Evolutionary conservation across 495 filamentous ascomycete species (phyloP), one percentile per base, ranked within the genome.

Genomic region (Trichoderma virens): DNA sequence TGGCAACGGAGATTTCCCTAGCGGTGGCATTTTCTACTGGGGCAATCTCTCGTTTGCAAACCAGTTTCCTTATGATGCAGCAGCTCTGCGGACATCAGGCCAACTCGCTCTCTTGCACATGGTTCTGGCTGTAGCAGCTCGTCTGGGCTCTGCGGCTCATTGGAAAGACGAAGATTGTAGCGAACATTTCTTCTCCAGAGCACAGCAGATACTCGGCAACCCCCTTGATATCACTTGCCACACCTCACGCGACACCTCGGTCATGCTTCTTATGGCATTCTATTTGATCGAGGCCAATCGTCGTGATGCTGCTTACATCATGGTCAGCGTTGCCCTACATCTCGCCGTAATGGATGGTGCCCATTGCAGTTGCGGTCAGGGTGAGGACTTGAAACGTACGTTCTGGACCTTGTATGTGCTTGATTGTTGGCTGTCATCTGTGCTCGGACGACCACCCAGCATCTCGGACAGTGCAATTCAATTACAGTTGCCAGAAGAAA

Each of bases 321-420:
- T 66, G 45, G 67, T 79, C 62, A 69, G 69, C 59, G 69, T 70
- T 14, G 76, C 77, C 20, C 73, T 76, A 67, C 64, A 72, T 34
- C 62, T 75, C n/a, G 69, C 71, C 59, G 64, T 77, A 14, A 71
- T 71, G 64, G 69, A 74, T 51, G 77, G 77, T 27, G 47, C 73
- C n/a, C 72, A 80, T 62, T 67, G 69, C 35, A 70, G 74, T 5
- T 67, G 65, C 34, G 65, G 45, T n/a, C 45, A 66, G 1, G 65
- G 68, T 51, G 75, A 77, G 62, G n/a, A 43, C 20, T 65, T 65
- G 0, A 72, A 74, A 32, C 65, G 77, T 54, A 66, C 66, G 9
- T 80, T 80, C 34, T 80, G 77, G 77, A 79, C 74, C 8, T 66
- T 78, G 11, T 79, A 75, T 59, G 72, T 73, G 16, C 60, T 80